A percentile compares a stretch with the other conserved stretches of the same genome.
Evolutionary conservation across 208 protist species (phyloP).

Genomic region (Balamuthia mandrillaris): DNA sequence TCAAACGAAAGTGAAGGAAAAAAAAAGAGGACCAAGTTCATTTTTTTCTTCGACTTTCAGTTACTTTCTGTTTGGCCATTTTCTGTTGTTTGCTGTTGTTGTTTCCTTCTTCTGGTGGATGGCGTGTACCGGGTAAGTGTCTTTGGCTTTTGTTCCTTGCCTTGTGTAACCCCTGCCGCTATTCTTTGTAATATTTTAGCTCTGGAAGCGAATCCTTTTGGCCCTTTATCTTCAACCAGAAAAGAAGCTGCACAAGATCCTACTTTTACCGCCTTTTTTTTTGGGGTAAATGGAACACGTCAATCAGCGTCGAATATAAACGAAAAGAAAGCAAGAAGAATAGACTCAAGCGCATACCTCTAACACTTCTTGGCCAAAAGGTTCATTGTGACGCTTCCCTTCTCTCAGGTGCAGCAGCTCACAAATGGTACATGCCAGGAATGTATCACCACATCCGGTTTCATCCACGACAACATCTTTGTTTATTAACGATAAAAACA

Average conservation of each 20-base stretch:
- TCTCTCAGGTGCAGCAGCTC: background rate
- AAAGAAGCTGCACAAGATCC: background rate
- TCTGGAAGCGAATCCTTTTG: background rate
- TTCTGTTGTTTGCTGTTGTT: no score
- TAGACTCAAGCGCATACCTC: background rate
- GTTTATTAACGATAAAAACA: background rate
- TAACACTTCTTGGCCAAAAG: background rate
- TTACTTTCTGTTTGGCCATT: no score
- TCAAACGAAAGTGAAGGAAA: no score
- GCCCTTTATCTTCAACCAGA: background rate
- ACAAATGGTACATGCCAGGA: background rate
- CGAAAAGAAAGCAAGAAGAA: background rate
- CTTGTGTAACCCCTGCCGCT: background rate
- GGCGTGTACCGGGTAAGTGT: background rate
- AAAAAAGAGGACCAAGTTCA: no score
- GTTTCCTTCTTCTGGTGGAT: no score
- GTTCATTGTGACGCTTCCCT: background rate
- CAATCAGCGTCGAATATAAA: background rate
- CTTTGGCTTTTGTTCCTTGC: conserved; percentile 4
- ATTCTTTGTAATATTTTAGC: background rate
- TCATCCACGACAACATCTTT: background rate
- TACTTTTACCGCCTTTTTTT: background rate
- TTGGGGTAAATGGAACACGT: no score
- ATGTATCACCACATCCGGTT: conserved; percentile 5
- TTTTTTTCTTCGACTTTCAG: no score